Conservation (phyloP, 2,329 filamentous ascomycete genomes). For the Nectriaceae sp. region DNA sequence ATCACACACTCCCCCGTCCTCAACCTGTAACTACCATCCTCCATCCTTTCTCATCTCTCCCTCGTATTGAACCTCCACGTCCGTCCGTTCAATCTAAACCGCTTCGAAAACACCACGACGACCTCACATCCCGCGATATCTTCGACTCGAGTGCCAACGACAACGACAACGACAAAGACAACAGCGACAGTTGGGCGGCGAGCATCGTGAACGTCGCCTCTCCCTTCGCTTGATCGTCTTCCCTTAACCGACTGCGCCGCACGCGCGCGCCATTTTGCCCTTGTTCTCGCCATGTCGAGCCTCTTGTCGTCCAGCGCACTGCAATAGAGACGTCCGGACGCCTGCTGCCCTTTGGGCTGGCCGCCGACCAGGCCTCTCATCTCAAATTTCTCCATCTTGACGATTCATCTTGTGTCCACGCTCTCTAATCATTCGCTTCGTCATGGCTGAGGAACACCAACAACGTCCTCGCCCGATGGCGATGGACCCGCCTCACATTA, state of each 20-base stretch:
- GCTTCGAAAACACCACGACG: conserved; percentile 30
- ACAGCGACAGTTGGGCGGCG: too few relatives aligned
- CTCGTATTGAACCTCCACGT: conserved; percentile 22
- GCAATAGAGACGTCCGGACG: conserved; percentile 38
- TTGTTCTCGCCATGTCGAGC: conserved; percentile 32
- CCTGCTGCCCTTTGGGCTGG: conserved; percentile 30
- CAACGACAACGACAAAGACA: too few relatives aligned
- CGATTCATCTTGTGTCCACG: conserved; percentile 13
- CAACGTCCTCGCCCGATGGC: conserved; percentile 32
- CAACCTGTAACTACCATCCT: not conserved
- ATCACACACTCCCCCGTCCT: conserved; percentile 25
- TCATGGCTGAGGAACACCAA: conserved; percentile 39
- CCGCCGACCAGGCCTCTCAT: conserved; percentile 28
- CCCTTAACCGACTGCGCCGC: conserved; percentile 18
- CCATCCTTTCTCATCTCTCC: not conserved
- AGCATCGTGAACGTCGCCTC: too few relatives aligned
- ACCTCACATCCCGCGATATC: too few relatives aligned
- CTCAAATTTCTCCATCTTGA: conserved; percentile 15
- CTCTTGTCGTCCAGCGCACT: conserved; percentile 25
- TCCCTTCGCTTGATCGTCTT: not conserved
- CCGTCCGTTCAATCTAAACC: conserved; percentile 15
- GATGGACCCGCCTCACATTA: conserved; percentile 65
- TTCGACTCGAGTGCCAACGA: too few relatives aligned
- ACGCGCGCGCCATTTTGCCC: conserved; percentile 9
- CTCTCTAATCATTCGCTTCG: conserved; percentile 17